These are phyloP conservation scores for Ophiostoma sp. DNA, from an alignment of 2,329 filamentous ascomycete species.

Conservation along the genomic window DNA sequence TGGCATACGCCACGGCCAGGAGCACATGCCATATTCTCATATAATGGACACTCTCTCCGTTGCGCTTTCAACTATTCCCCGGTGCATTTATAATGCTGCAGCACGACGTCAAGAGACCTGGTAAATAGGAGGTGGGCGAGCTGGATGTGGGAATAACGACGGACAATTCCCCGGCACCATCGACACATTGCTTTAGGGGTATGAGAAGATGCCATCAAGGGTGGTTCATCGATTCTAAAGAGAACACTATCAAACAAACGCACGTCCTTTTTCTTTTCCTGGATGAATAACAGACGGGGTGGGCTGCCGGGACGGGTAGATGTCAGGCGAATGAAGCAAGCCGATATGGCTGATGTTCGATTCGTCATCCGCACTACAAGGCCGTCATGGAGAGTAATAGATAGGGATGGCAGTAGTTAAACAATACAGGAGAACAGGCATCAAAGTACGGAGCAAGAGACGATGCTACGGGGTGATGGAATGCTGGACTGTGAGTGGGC, in stretches of 20 bases:
- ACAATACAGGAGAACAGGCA: no score
- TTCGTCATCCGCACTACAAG: conserved; percentile 9
- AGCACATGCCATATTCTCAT: neutral
- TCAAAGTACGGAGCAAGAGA: neutral
- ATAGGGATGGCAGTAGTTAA: no score
- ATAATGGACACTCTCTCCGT: neutral
- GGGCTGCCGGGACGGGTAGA: neutral
- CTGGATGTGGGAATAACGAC: neutral
- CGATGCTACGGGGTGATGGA: neutral
- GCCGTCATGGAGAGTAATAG: neutral
- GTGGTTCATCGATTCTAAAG: no score
- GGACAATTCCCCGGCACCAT: neutral
- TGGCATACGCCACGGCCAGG: neutral
- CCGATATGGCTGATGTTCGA: neutral
- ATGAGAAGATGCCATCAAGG: neutral
- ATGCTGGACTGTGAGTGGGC: conserved; percentile 1
- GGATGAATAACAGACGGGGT: neutral
- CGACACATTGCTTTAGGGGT: neutral
- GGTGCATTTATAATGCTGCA: neutral
- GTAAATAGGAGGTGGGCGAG: neutral
- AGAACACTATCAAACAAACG: neutral
- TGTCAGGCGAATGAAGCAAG: neutral
- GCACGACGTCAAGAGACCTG: neutral
- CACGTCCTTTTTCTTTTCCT: neutral
- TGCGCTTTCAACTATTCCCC: neutral